Evolutionary conservation across 345 rosid species (phyloP).

Genomic region (Anastatica hierochuntica): DNA sequence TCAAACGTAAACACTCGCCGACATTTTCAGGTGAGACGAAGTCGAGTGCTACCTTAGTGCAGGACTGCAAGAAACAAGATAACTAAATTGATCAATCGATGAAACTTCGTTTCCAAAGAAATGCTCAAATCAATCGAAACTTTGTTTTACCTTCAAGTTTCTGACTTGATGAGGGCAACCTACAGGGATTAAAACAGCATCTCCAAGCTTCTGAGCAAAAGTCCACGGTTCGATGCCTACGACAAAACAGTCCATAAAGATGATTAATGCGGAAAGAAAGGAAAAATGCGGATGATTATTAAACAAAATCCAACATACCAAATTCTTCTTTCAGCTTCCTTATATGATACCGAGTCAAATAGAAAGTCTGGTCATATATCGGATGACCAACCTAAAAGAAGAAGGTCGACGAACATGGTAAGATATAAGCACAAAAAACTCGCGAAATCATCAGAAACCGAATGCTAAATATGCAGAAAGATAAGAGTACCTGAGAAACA

Average conservation of each 20-base stretch:
- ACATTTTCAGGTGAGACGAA: constrained; percentile 61
- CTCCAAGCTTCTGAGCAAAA: constrained; percentile 27
- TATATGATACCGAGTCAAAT: constrained; percentile 47
- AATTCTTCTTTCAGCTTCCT: constrained; percentile 63
- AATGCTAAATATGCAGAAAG: too few relatives aligned
- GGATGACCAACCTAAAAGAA: constrained; percentile 51
- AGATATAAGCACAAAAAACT: too few relatives aligned
- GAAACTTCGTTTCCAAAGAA: too few relatives aligned
- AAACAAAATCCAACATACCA: constrained; percentile 27
- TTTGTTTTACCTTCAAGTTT: constrained; percentile 28
- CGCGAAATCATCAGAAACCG: too few relatives aligned
- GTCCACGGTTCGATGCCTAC: constrained; percentile 32
- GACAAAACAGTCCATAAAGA: not conserved
- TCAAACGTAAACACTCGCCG: constrained; percentile 41
- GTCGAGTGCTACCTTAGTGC: constrained; percentile 59
- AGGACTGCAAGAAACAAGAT: constrained; percentile 32
- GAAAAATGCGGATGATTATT: not conserved
- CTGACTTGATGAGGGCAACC: constrained; percentile 35
- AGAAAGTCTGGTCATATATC: constrained; percentile 65
- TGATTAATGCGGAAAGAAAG: too few relatives aligned
- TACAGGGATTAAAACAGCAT: constrained; percentile 26
- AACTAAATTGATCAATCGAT: too few relatives aligned
- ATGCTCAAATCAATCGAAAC: not conserved
- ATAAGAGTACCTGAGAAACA: constrained; percentile 34
- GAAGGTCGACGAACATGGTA: not conserved